Evolutionary conservation across 345 rosid species (phyloP).

Genomic region (Jatropha curcas): DNA sequence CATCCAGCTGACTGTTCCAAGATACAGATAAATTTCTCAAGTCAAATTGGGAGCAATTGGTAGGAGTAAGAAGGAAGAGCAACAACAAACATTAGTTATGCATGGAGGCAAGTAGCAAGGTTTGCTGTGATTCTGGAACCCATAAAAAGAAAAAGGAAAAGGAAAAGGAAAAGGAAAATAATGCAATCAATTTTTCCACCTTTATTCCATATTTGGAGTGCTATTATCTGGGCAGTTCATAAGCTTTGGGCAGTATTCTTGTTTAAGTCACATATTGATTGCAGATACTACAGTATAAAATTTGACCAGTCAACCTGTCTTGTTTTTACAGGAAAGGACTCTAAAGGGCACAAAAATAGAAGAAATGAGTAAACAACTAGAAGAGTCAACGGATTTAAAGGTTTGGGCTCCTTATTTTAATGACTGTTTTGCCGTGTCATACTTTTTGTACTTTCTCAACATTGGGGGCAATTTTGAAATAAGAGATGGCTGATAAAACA

Average conservation of each 20-base stretch:
- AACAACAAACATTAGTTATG: background rate
- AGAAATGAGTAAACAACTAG: background rate
- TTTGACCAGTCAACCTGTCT: background rate
- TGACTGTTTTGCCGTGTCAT: background rate
- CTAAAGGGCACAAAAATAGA: background rate
- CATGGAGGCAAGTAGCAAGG: background rate
- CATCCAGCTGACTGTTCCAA: slow-evolving; percentile 1
- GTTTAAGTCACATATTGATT: background rate
- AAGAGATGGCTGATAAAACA: background rate
- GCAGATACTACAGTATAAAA: background rate
- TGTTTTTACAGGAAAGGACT: background rate
- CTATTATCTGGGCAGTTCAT: background rate
- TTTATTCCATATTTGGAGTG: background rate
- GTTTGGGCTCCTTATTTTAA: background rate
- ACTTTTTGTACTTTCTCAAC: background rate
- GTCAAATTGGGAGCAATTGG: background rate
- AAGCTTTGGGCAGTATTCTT: background rate
- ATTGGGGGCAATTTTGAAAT: background rate
- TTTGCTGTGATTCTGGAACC: background rate
- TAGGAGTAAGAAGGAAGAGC: background rate
- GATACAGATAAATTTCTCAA: background rate
- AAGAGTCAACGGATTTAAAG: background rate
- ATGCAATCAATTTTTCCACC: background rate
- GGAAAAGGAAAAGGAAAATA: background rate
- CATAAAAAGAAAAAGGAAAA: background rate